Conservation (phyloP, 352 stramenopile genomes). For the Elongisporangium anandrum region DNA sequence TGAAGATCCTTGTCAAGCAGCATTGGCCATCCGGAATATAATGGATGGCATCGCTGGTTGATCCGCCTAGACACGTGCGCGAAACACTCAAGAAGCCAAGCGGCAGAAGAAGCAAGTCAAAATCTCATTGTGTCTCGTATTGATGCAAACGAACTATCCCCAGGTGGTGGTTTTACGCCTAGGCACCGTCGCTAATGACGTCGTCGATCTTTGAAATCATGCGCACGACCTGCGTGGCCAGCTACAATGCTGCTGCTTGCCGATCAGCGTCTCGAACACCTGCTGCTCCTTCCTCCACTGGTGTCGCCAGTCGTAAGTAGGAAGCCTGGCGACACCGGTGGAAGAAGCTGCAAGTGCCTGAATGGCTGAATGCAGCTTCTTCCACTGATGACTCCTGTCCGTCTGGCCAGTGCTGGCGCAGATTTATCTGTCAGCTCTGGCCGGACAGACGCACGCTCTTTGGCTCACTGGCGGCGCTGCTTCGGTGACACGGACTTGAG, state of each 20-base stretch:
- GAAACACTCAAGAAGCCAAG: too few relatives aligned
- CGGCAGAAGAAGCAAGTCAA: background rate
- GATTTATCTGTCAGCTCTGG: too few relatives aligned
- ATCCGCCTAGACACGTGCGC: too few relatives aligned
- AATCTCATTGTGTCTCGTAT: background rate
- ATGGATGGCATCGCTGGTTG: background rate
- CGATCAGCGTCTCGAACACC: conserved; percentile 99
- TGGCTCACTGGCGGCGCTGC: too few relatives aligned
- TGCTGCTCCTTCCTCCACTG: conserved; percentile 97
- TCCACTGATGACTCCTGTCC: too few relatives aligned
- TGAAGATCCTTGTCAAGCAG: conserved; percentile 11
- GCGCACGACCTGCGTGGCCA: conserved; percentile 99
- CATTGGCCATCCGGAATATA: conserved; percentile 2
- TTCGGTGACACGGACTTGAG: too few relatives aligned
- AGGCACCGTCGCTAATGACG: conserved; percentile 95
- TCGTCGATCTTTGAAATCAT: conserved; percentile 99
- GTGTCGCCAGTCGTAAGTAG: too few relatives aligned
- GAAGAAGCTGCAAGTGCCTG: too few relatives aligned
- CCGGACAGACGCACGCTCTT: too few relatives aligned
- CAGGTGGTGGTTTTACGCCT: conserved; percentile 48
- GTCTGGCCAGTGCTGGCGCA: too few relatives aligned
- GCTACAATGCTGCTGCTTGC: conserved; percentile 99
- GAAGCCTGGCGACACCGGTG: too few relatives aligned
- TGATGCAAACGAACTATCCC: conserved; percentile 1
- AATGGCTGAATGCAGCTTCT: too few relatives aligned